Evolutionary conservation across 139 green algal genomes (phyloP).

Genomic region (Protoeuglena noctilucae): DNA sequence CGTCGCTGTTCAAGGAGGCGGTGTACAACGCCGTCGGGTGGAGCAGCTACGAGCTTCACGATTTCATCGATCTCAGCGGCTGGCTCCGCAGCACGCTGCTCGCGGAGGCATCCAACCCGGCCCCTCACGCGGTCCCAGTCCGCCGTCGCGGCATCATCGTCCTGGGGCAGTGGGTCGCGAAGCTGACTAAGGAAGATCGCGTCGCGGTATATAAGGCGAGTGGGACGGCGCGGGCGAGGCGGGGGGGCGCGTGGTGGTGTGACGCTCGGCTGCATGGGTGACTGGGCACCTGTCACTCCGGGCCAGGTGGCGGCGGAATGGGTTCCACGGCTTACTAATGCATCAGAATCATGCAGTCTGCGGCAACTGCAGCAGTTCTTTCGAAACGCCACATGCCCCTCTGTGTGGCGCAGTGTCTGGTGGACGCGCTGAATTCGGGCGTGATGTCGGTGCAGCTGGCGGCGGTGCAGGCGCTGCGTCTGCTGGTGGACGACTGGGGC

Average conservation of each 20-base stretch:
- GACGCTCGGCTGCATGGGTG: no score
- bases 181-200: no score
- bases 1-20: constrained; percentile 49
- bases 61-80: constrained; percentile 51
- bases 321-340: no score
- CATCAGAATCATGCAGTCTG: no score
- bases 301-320: no score
- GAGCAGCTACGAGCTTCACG: constrained; percentile 59
- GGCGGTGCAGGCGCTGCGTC: constrained; percentile 31
- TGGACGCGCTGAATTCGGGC: constrained; percentile 18
- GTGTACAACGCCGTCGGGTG: constrained; percentile 54
- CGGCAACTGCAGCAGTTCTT: no score
- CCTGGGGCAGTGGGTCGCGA: constrained; percentile 30
- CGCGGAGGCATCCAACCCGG: constrained; percentile 24
- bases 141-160: constrained; percentile 32
- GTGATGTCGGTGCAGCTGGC: constrained; percentile 31
- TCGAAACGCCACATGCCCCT: not conserved
- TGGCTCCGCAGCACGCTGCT: constrained; percentile 29
- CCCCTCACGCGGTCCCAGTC: constrained; percentile 14
- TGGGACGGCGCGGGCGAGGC: no score
- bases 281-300: no score
- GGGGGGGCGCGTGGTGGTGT: no score
- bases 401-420: constrained; percentile 28
- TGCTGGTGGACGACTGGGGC: constrained; percentile 58
- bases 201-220: no score